Percentiles rank a stretch among this genome's conserved stretches.
phyloP scores from a whole-genome alignment of 2,329 filamentous ascomycete species.

The Madurella mycetomatis region DNA sequence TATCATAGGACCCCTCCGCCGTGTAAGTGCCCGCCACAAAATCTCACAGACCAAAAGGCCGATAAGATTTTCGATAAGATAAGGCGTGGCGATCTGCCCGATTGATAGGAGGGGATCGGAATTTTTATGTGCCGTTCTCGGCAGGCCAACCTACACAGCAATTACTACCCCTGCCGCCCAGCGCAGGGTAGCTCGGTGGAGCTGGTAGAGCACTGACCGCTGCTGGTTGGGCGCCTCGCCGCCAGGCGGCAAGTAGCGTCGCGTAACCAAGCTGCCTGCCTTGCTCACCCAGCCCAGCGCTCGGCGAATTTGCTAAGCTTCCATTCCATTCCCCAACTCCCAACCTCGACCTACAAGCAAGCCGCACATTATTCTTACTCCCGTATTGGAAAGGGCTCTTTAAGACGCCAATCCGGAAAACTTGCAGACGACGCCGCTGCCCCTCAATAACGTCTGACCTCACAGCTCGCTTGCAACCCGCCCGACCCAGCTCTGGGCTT shows the following conservation, averaged over 20 bases:
- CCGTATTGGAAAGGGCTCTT: not conserved
- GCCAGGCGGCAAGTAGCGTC: slow-evolving; percentile 33
- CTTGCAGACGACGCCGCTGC: not conserved
- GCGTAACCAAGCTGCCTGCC: slow-evolving; percentile 35
- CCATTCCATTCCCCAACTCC: slow-evolving; percentile 8
- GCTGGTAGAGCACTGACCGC: slow-evolving; percentile 21
- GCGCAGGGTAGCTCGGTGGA: slow-evolving; percentile 22
- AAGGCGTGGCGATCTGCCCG: not conserved
- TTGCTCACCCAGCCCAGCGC: slow-evolving; percentile 11
- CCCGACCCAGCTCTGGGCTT: slow-evolving; percentile 12
- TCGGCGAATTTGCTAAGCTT: slow-evolving; percentile 19
- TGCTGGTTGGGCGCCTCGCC: slow-evolving; percentile 23
- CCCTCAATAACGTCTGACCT: not conserved
- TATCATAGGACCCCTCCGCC: slow-evolving; percentile 24
- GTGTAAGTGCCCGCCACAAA: slow-evolving; percentile 16
- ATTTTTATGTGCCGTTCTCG: slow-evolving; percentile 19
- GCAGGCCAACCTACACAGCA: slow-evolving; percentile 26
- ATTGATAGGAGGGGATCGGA: slow-evolving; percentile 12
- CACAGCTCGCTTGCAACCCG: slow-evolving; percentile 1
- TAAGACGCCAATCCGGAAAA: slow-evolving; percentile 3
- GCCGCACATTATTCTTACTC: slow-evolving; percentile 1
- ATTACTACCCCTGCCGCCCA: not conserved
- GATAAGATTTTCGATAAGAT: slow-evolving; percentile 33
- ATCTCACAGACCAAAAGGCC: slow-evolving; percentile 7
- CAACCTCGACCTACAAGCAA: slow-evolving; percentile 4